phyloP scores from a whole-genome alignment of 1,284 basidiomycete species.

The Irpex lacteus region DNA sequence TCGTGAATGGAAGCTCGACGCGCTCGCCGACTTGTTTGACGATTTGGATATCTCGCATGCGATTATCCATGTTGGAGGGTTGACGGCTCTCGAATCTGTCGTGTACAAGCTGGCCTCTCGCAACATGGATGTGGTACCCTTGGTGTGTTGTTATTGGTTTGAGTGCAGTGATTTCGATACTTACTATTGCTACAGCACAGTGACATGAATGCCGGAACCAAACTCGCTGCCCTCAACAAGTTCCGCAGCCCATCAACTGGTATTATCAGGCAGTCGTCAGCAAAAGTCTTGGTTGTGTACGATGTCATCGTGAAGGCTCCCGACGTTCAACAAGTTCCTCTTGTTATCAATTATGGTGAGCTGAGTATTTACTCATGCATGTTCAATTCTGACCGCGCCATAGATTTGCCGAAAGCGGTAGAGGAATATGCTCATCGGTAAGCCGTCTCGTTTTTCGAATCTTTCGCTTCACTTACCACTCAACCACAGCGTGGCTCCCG shows the following conservation, averaged over 20 bases:
- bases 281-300: constrained; percentile 85
- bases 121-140: constrained; percentile 80
- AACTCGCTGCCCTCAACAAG: constrained; percentile 78
- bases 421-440: constrained; percentile 94
- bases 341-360: constrained; percentile 89
- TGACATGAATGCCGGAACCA: constrained; percentile 82
- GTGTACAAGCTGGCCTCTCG: constrained; percentile 86
- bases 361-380: constrained; percentile 4
- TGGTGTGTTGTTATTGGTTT: constrained; percentile 46
- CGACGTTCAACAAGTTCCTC: constrained; percentile 85
- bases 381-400: background rate
- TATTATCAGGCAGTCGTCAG: constrained; percentile 57
- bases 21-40: constrained; percentile 89
- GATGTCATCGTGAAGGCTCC: constrained; percentile 88
- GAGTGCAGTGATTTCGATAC: background rate
- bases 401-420: constrained; percentile 91
- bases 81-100: constrained; percentile 81
- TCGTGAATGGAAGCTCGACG: constrained; percentile 96
- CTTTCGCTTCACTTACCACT: constrained; percentile 11
- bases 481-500: constrained; percentile 67
- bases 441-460: constrained; percentile 17
- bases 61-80: constrained; percentile 87
- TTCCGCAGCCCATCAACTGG: constrained; percentile 60
- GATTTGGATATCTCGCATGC: constrained; percentile 85
- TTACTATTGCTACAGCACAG: constrained; percentile 53